phyloP scores from a whole-genome alignment of 169 alveolate genomes.

The Eimeria brunetti region DNA sequence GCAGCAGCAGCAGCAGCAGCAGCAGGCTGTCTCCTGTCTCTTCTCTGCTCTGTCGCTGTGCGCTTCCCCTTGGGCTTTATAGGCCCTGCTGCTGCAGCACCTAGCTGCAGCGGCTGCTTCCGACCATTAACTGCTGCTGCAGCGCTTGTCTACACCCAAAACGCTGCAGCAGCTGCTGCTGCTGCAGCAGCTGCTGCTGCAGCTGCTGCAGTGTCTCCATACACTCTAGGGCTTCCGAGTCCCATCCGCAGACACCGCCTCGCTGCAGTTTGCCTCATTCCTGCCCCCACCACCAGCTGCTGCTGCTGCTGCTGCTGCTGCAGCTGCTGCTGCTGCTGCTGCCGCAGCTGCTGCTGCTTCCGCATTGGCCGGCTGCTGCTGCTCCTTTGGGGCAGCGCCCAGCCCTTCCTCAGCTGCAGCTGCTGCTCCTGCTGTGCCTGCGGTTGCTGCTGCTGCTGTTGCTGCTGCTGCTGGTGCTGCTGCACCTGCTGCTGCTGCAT shows the following conservation, averaged over 20 bases:
- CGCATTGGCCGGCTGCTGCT: neutral
- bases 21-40: neutral
- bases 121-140: neutral
- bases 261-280: neutral
- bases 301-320: neutral
- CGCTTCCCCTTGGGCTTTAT: no score
- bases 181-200: constrained; percentile 35
- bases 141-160: no score
- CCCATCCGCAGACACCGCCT: neutral
- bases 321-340: neutral
- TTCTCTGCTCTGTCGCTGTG: neutral
- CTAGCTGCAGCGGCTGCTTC: neutral
- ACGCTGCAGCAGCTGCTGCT: constrained; percentile 6
- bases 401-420: neutral
- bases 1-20: neutral
- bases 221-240: neutral
- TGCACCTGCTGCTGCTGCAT: neutral
- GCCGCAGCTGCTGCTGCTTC: constrained; percentile 12
- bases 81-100: no score
- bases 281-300: neutral
- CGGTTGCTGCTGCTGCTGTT: constrained; percentile 23
- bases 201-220: neutral
- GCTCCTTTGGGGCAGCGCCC: neutral
- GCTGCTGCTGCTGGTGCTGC: constrained; percentile 1
- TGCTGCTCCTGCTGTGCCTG: constrained; percentile 2